Conservation (phyloP, 2,329 filamentous ascomycete species). For the Elsinoe arachidis region DNA sequence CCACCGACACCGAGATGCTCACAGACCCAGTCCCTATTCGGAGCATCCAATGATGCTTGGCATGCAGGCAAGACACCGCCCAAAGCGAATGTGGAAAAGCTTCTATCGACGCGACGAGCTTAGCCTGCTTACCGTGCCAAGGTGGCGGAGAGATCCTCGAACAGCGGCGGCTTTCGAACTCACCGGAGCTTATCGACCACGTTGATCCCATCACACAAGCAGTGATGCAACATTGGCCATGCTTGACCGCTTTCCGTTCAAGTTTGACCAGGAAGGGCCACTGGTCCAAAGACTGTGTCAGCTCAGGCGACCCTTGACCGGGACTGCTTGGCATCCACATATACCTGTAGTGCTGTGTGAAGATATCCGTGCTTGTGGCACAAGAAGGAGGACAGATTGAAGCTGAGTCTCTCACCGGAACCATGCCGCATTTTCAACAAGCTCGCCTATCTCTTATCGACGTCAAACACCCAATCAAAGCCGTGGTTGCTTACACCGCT, state of each 20-base stretch:
- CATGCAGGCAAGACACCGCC: background rate
- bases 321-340: too few species aligned
- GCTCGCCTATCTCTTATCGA: background rate
- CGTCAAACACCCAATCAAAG: background rate
- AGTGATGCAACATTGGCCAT: too few species aligned
- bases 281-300: too few species aligned
- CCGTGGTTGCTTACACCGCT: background rate
- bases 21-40: background rate
- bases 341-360: too few species aligned
- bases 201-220: too few species aligned
- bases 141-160: background rate
- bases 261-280: too few species aligned
- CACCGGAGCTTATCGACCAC: too few species aligned
- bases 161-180: too few species aligned
- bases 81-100: background rate
- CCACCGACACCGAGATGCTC: background rate
- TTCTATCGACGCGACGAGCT: background rate
- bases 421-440: background rate
- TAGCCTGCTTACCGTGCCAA: background rate
- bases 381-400: background rate
- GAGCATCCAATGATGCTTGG: background rate
- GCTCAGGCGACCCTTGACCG: too few species aligned
- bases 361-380: too few species aligned
- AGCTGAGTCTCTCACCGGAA: background rate
- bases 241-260: too few species aligned